Percentiles rank a stretch among this genome's conserved stretches.
phyloP scores from a whole-genome alignment of 306 rosid genomes.

The Macrotyloma uniflorum region DNA sequence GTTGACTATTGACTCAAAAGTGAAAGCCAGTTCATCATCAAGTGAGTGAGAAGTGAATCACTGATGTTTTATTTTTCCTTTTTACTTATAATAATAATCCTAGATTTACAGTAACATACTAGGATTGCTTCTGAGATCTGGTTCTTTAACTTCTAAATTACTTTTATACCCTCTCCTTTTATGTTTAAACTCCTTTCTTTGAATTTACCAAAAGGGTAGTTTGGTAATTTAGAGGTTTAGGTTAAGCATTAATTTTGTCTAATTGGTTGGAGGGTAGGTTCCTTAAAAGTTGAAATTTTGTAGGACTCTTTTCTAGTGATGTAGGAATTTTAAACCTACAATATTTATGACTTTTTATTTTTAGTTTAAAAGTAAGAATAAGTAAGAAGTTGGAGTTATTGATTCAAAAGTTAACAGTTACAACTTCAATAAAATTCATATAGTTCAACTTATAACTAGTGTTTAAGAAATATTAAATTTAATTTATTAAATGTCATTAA shows the following conservation, averaged over 20 bases:
- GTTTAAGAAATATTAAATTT: not conserved
- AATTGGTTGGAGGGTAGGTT: not conserved
- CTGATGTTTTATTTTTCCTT: not conserved
- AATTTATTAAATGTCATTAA: not conserved
- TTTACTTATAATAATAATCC: not conserved
- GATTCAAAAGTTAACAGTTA: not conserved
- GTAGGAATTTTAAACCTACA: not conserved
- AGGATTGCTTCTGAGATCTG: conserved; percentile 27
- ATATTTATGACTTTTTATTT: not conserved
- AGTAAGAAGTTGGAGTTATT: not conserved
- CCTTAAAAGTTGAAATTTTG: conserved; percentile 10
- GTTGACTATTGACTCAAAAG: conserved; percentile 41
- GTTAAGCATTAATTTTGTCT: not conserved
- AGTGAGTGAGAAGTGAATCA: not conserved
- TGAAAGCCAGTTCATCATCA: conserved; percentile 28
- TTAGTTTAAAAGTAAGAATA: not conserved
- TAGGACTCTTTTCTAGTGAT: not conserved
- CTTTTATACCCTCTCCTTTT: not conserved
- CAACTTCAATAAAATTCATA: not conserved
- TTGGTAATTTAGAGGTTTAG: not conserved
- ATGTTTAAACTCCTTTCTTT: not conserved
- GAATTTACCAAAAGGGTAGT: conserved; percentile 6
- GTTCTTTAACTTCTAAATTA: not conserved
- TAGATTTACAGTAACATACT: conserved; percentile 16
- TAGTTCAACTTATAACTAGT: not conserved